Evolutionary conservation across 768 basidiomycete species (phyloP).

Genomic region (Phaffia tasmanica): DNA sequence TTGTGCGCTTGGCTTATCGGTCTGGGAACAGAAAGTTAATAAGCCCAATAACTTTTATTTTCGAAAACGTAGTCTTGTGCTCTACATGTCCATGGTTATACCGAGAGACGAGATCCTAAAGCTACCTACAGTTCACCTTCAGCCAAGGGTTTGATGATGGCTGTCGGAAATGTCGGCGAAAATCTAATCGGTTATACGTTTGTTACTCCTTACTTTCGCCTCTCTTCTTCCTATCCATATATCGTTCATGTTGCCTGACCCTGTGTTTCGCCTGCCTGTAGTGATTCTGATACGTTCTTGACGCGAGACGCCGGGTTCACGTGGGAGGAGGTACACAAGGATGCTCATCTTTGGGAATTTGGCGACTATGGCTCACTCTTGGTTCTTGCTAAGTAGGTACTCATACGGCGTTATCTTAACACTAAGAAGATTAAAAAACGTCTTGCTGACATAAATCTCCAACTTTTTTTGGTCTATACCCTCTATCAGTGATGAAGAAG

Average conservation of each 20-base stretch:
- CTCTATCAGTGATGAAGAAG: slow-evolving; percentile 57
- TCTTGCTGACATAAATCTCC: neutral
- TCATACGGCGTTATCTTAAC: too few relatives aligned
- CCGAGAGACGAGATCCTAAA: slow-evolving; percentile 75
- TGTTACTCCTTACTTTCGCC: neutral
- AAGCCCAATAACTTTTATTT: neutral
- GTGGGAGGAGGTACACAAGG: slow-evolving; percentile 98
- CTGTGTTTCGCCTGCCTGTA: neutral
- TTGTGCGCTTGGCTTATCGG: slow-evolving; percentile 21
- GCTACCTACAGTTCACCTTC: slow-evolving; percentile 91
- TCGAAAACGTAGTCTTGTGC: slow-evolving; percentile 53
- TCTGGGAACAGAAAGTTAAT: neutral
- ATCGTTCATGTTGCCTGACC: neutral
- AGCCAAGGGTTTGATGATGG: slow-evolving; percentile 85
- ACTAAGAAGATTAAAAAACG: too few relatives aligned
- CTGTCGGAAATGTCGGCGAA: slow-evolving; percentile 90
- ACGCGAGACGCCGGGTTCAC: slow-evolving; percentile 93
- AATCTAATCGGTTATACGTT: slow-evolving; percentile 57
- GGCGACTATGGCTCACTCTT: slow-evolving; percentile 93
- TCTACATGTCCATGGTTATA: slow-evolving; percentile 90
- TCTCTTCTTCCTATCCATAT: too few relatives aligned
- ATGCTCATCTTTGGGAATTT: slow-evolving; percentile 94
- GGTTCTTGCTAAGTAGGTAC: slow-evolving; percentile 60
- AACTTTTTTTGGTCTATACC: neutral
- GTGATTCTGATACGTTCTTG: slow-evolving; percentile 84